Base-by-base conservation (phyloP, 2,329 filamentous ascomycete genomes). In the Cladosporium colombiae region DNA sequence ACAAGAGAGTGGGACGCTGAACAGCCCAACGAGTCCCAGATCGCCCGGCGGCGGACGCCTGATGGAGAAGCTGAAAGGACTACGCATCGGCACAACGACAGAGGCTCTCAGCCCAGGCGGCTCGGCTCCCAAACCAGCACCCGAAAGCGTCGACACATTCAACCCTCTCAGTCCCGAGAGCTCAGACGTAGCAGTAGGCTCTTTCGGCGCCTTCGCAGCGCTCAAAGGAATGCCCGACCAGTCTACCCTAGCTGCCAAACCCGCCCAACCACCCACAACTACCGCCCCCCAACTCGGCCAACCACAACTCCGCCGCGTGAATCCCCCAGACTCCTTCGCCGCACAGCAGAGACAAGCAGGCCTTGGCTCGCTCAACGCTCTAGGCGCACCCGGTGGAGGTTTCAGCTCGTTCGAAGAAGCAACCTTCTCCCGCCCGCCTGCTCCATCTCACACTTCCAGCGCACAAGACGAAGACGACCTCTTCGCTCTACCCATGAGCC, bases 401-500 rank as follows among this genome's bases (percentile, higher is more conserved):
- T 66, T 78, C n/a, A 70, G 75, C 21, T 63, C 61, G 4, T 63
- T 63, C 49, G 61, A 63, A 31, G 61, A 63, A 18, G 69, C 74
- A 59, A 65, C 49, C 29, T 63, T 63, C 35, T 37, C 59, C 11
- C 55, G 61, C 8, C 50, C 58, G 5, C 29, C 49, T 13, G 52
- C 40, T 23, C 74, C 50, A 16, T 18, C 37, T n/a, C 55, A 58
- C 21, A 6, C 27, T 29, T 50, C 56, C 27, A 80, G 66, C 44
- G 58, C 77, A 67, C 76, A 79, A 11, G 79, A 82, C 6, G 86
- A 92, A 70, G 92, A 96, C 66, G 93, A 91, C 49, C 82, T 97
- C 2, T 97, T 97, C 74, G 93, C 92, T 0, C 84, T 96, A 62
- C 92, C 92, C 1, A 87, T 97, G 80, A 94, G 91, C 73, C 93